These are phyloP conservation scores for Laetiporus sulphureus DNA, from an alignment of 1,284 basidiomycete genomes.

Conservation along the genomic window DNA sequence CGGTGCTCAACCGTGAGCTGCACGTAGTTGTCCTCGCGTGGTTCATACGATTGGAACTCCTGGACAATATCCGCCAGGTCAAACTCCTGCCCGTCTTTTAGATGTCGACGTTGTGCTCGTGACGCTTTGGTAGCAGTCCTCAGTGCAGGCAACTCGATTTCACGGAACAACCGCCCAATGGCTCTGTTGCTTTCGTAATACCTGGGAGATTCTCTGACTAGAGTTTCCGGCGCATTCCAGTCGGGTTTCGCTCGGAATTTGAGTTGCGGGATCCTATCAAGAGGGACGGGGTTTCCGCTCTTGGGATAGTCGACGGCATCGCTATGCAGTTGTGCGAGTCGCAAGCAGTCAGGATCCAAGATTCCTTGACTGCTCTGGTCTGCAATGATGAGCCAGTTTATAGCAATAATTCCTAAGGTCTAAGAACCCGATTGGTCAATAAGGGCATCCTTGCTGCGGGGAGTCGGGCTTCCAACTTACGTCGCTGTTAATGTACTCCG, in stretches of 20 bases:
- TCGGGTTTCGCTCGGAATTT: slow-evolving; percentile 39
- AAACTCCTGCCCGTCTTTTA: slow-evolving; percentile 13
- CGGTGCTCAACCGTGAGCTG: slow-evolving; percentile 16
- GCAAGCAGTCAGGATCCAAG: slow-evolving; percentile 52
- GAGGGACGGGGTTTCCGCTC: slow-evolving; percentile 50
- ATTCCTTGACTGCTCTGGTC: slow-evolving; percentile 55
- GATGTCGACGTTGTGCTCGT: slow-evolving; percentile 15
- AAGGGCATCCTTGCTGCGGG: no score
- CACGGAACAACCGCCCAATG: slow-evolving; percentile 53
- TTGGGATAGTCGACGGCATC: slow-evolving; percentile 65
- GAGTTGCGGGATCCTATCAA: slow-evolving; percentile 41
- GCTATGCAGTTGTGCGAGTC: slow-evolving; percentile 60
- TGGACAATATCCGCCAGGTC: slow-evolving; percentile 20
- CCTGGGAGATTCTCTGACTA: slow-evolving; percentile 25
- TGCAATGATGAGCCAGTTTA: slow-evolving; percentile 58
- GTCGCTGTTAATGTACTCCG: slow-evolving; percentile 66
- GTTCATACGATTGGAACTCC: slow-evolving; percentile 17
- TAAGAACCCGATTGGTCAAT: slow-evolving; percentile 16
- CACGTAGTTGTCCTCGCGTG: slow-evolving; percentile 14
- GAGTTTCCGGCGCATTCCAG: slow-evolving; percentile 60
- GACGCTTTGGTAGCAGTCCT: slow-evolving; percentile 14
- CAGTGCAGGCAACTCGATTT: slow-evolving; percentile 43
- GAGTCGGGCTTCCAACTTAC: no score
- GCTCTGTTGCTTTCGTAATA: slow-evolving; percentile 47
- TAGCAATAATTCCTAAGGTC: slow-evolving; percentile 57